Evolutionary conservation across 768 basidiomycete genomes (phyloP).

Genomic region (Leccinum fibrillosum): DNA sequence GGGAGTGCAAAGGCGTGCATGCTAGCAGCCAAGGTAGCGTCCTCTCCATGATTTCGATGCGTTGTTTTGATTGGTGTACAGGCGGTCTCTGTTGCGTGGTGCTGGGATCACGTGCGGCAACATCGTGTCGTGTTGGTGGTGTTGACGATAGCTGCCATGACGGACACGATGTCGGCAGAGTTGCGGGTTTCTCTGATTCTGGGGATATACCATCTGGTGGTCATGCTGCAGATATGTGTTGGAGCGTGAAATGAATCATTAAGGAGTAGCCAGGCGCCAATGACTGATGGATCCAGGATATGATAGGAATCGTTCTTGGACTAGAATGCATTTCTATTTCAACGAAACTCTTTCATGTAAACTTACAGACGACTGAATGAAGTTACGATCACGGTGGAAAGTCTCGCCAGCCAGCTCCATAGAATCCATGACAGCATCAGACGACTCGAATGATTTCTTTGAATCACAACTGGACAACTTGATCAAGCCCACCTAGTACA

Average conservation of each 20-base stretch:
- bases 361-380: too few species aligned
- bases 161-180: slow-evolving; percentile 46
- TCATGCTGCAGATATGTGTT: slow-evolving; percentile 17
- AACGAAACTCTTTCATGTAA: too few species aligned
- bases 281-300: too few species aligned
- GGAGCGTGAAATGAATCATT: not conserved
- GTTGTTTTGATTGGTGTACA: slow-evolving; percentile 1
- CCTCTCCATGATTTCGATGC: not conserved
- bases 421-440: too few species aligned
- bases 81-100: slow-evolving; percentile 25
- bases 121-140: slow-evolving; percentile 25
- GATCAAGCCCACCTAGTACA: too few species aligned
- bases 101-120: slow-evolving; percentile 22
- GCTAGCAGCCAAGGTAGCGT: slow-evolving; percentile 35
- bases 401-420: too few species aligned
- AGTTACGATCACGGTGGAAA: too few species aligned
- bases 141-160: slow-evolving; percentile 37
- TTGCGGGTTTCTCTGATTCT: slow-evolving; percentile 37
- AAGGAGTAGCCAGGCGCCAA: too few species aligned
- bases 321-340: too few species aligned
- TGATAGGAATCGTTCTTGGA: too few species aligned
- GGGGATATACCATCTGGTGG: slow-evolving; percentile 37
- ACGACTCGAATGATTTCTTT: too few species aligned
- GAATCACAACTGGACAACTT: too few species aligned
- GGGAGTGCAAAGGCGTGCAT: slow-evolving; percentile 35